phyloP scores from a whole-genome alignment of 2,329 filamentous ascomycete species.

The Arthroderma uncinatum region DNA sequence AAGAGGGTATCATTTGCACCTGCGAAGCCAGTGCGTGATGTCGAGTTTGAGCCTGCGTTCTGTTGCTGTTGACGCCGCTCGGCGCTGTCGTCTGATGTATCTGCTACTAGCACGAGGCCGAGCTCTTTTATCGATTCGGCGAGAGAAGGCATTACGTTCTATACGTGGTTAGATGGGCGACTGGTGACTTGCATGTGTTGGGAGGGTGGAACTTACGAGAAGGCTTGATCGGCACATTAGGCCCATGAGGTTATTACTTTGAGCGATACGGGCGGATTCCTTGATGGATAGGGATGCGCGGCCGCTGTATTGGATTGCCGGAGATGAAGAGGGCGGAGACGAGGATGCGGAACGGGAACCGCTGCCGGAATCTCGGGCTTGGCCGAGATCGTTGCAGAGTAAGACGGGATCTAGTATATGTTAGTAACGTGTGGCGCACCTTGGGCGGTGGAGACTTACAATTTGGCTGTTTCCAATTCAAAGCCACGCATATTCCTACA shows the following conservation, averaged over 20 bases:
- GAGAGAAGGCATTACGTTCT: constrained; percentile 88
- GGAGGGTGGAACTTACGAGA: constrained; percentile 50
- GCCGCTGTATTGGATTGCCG: constrained; percentile 49
- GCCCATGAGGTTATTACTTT: constrained; percentile 97
- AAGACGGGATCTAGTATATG: constrained; percentile 62
- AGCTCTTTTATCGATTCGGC: constrained; percentile 91
- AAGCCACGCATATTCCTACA: constrained; percentile 73
- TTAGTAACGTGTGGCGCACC: background rate
- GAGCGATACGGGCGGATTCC: constrained; percentile 82
- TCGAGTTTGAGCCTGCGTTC: constrained; percentile 14
- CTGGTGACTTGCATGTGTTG: constrained; percentile 11
- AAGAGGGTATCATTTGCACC: constrained; percentile 32
- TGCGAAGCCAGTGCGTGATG: constrained; percentile 14
- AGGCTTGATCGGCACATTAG: constrained; percentile 80
- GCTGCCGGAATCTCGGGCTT: constrained; percentile 29
- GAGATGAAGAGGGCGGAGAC: constrained; percentile 21
- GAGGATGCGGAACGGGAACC: background rate
- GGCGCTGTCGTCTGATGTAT: constrained; percentile 55
- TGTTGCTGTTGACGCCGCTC: constrained; percentile 20
- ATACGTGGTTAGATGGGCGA: constrained; percentile 1
- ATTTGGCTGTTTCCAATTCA: constrained; percentile 99
- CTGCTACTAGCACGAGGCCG: constrained; percentile 80
- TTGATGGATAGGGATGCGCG: constrained; percentile 76
- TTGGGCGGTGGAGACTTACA: constrained; percentile 42
- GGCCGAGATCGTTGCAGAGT: constrained; percentile 81